Base-by-base conservation (phyloP, 2,329 filamentous ascomycete genomes). In the Parafenestella ontariensis region DNA sequence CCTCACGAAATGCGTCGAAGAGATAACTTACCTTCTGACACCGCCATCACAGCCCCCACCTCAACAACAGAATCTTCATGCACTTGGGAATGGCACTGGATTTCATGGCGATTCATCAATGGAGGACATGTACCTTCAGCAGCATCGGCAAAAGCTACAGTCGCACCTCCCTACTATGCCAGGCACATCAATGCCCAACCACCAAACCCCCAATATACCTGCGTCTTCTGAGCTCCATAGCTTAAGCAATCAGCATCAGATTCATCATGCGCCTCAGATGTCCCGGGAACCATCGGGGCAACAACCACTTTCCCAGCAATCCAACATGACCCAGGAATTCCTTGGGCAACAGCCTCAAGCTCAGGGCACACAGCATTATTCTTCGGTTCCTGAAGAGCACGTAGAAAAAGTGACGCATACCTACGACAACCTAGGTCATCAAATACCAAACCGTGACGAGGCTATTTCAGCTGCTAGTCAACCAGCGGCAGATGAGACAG, bases 21-120 rank as follows among this genome's bases (percentile, higher is more conserved):
- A 89, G 71, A 85, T 89, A 46, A 85, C 86, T 3, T 89, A 89
- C 65, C 83, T 89, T 56, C 80, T 89, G 29, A 85, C 87, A 44
- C 87, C 87, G n/a, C 83, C 85, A 20, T 80, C 83, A 31, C 85
- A 88, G 61, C 83, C 85, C 45, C 81, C 83, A 18, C 83, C 84
- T 10, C 83, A 86, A 34, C 79, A 81, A 42, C 65, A 70, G n/a
- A 69, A 66, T 18, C 56, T 76, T 36, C 77, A 78, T 47, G 61
- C 60, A 4, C 51, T 76, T 21, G 68, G 65, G 33, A 76, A 76
- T 46, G 68, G 69, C 17, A 64, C 68, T 11, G 70, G 77, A 20
- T 83, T 81, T 54, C 74, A 78, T 54, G 81, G 82, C 26, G 79
- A 87, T 53, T 80, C 82, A 17, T 81, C 83, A 39, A 76, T 88